These are phyloP conservation scores for Fraxinus floribunda DNA, from an alignment of 305 asterid species.

Conservation along the genomic window DNA sequence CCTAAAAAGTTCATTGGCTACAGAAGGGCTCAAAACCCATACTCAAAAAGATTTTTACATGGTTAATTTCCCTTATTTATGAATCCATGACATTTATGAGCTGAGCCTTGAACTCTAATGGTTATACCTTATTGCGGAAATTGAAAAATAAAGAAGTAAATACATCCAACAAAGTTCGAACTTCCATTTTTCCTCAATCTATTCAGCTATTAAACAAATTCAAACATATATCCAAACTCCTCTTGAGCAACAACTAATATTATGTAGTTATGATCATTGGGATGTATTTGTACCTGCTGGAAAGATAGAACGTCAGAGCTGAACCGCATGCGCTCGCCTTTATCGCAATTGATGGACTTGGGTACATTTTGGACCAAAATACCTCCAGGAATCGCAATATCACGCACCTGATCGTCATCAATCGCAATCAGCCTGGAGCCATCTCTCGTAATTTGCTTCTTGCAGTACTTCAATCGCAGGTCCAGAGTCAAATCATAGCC, in stretches of 20 bases:
- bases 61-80: neutral
- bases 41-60: neutral
- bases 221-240: neutral
- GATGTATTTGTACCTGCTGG: constrained; percentile 54
- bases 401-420: constrained; percentile 65
- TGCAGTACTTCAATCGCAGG: constrained; percentile 72
- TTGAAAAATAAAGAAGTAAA: neutral
- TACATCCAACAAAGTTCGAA: neutral
- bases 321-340: constrained; percentile 78
- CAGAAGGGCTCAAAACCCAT: neutral
- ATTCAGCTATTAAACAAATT: neutral
- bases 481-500: constrained; percentile 43
- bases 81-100: neutral
- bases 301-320: constrained; percentile 67
- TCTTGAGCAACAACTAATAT: neutral
- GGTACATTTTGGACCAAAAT: constrained; percentile 70
- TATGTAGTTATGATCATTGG: neutral
- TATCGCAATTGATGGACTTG: constrained; percentile 64
- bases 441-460: constrained; percentile 29
- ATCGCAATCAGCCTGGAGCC: constrained; percentile 50
- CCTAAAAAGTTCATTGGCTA: neutral
- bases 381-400: constrained; percentile 75
- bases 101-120: neutral
- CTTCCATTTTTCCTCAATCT: neutral
- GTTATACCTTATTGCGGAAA: neutral